Base-by-base conservation (phyloP, 257 asterid species). In the Petunia axillaris region DNA sequence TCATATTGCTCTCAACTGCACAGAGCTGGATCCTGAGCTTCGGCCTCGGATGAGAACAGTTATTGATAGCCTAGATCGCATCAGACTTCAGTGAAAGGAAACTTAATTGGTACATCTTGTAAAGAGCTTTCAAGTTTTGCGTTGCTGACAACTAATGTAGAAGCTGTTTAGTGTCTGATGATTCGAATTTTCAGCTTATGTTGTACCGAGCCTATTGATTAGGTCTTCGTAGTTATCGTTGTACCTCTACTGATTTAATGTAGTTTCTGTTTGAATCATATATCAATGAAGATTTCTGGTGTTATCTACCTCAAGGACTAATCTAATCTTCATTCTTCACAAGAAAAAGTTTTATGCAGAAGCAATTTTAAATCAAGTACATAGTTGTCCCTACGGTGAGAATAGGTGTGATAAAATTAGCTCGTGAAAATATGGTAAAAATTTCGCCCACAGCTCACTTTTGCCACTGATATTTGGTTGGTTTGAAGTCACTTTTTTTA, bases 21-120 rank as follows among this genome's bases (percentile, higher is more conserved):
- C 97, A 46, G 98, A 94, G 43, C 65, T 81, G 15, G 99, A 96
- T 63, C 97, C 95, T 2, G 98, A 96, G 85, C 59, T 91, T 76
- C 89, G 98, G 74, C 98, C 98, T 16, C 89, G 94, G 94, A 96
- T 96, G 98, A 90, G 92, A 76, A 80, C 88, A 41, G 95, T 96
- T 84, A 87, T 85, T 2, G 98, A 96, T 37, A 94, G 85, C 79
- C 94, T 96, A 4, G 99, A 96, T 84, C 80, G 91, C 80, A 75
- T 92, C 87, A 84, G 82, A 52, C 62, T 82, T 85, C 81, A 64
- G 81, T 90, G 85, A 86, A 37, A 71, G 52, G 79, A 81, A 84
- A 38, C 76, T 70, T 7, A 8, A 13, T 37, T 9, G 2, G n/a
- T 59, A 15, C 15, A 8, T 57, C 0, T 25, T 79, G 87, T 58